A percentile compares a stretch with the other conserved stretches of the same genome.
phyloP scores from a whole-genome alignment of 495 filamentous ascomycete genomes.

The Hypoxylon intermedium region DNA sequence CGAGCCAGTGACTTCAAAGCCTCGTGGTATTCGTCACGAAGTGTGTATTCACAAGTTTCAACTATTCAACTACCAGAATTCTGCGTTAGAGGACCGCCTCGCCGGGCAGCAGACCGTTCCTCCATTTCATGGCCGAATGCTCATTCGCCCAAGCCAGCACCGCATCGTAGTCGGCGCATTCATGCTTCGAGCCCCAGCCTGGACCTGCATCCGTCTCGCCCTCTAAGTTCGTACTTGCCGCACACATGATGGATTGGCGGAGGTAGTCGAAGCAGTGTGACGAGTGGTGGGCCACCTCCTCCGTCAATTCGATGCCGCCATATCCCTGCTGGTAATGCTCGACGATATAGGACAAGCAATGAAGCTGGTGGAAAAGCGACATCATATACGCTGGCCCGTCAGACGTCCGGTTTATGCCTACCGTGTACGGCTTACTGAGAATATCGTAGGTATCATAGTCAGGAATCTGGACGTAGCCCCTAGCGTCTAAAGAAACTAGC shows the following conservation, averaged over 20 bases:
- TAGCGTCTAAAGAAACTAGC: conserved; percentile 35
- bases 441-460: conserved; percentile 42
- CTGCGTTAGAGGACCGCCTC: conserved; percentile 36
- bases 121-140: conserved; percentile 41
- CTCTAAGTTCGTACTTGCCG: conserved; percentile 56
- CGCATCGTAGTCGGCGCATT: conserved; percentile 51
- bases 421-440: conserved; percentile 48
- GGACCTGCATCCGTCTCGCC: conserved; percentile 52
- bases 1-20: too few relatives aligned
- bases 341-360: conserved; percentile 57
- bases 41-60: too few relatives aligned
- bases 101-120: conserved; percentile 40
- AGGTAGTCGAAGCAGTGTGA: conserved; percentile 60
- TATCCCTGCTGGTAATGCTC: conserved; percentile 52
- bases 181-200: conserved; percentile 52
- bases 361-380: conserved; percentile 60
- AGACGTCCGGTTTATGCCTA: conserved; percentile 40
- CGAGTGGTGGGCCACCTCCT: conserved; percentile 54
- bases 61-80: too few relatives aligned
- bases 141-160: conserved; percentile 51
- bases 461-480: conserved; percentile 52
- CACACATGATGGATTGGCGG: conserved; percentile 56
- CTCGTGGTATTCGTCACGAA: too few relatives aligned
- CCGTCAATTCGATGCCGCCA: conserved; percentile 44
- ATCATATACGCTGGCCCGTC: conserved; percentile 58